phyloP scores from a whole-genome alignment of 305 asterid species.

The Nicotiana rustica region DNA sequence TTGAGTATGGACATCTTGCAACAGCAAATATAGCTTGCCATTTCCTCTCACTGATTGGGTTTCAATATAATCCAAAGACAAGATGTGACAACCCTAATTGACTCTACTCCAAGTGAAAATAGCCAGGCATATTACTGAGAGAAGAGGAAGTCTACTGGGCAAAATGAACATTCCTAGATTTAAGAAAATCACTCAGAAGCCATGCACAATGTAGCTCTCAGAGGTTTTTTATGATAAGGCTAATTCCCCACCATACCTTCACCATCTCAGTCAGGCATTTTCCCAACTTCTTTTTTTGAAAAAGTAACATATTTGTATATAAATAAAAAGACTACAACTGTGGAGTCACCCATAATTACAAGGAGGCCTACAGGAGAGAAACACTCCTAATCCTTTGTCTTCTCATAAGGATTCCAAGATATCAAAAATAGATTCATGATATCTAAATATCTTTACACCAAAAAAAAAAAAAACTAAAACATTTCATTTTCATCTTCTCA shows the following conservation, averaged over 20 bases:
- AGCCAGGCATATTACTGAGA: not conserved
- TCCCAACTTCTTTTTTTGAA: not conserved
- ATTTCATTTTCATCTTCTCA: too few relatives aligned
- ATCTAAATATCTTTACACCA: too few relatives aligned
- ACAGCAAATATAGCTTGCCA: conserved; percentile 15
- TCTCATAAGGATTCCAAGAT: too few relatives aligned
- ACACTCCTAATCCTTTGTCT: too few relatives aligned
- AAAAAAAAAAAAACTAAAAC: too few relatives aligned
- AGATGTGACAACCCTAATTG: conserved; percentile 3
- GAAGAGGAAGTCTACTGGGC: conserved; percentile 15
- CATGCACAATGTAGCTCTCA: conserved; percentile 28
- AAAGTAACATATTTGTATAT: too few relatives aligned
- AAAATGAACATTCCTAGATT: not conserved
- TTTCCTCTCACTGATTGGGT: conserved; percentile 9
- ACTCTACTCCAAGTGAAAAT: conserved; percentile 3
- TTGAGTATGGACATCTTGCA: conserved; percentile 29
- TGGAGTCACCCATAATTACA: too few relatives aligned
- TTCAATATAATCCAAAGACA: conserved; percentile 25
- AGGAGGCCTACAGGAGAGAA: too few relatives aligned
- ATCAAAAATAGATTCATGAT: too few relatives aligned
- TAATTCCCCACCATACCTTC: not conserved
- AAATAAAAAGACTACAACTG: too few relatives aligned
- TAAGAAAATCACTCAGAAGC: conserved; percentile 10
- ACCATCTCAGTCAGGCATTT: conserved; percentile 27
- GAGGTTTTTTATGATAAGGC: not conserved